Base-by-base conservation (phyloP, 179 eudicot genomes). In the Vitellaria paradoxa region DNA sequence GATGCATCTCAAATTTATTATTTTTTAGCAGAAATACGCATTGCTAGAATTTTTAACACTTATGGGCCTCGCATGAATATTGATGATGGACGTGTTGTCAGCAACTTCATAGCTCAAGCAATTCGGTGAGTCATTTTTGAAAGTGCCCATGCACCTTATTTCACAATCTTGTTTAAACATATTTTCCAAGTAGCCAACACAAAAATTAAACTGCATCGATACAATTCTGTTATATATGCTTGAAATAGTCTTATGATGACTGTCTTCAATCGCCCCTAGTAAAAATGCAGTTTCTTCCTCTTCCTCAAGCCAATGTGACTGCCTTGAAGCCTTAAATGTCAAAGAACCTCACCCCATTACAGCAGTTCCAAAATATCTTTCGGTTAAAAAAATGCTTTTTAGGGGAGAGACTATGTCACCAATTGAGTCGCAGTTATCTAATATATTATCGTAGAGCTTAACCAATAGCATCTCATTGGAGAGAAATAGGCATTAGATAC, bases 51-150 rank as follows among this genome's bases (percentile, higher is more conserved):
- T 74, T 96, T 96, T 84, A 96, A 96, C 80, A 96, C 99, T 7
- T 96, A 94, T 85, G 99, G 99, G 37, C 99, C 99, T 55, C 94
- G 99, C 20, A 94, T 96, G 99, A 94, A 94, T 66, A 92, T 96
- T 67, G 99, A 96, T 56, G 99, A 96, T 87, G 98, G 99, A 0
- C 98, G 98, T 47, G 99, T 96, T 78, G 99, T 96, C 65, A 96
- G 99, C 85, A 96, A 96, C 77, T 96, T 96, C 86, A 92, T 96
- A 62, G 98, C 99, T 84, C 98, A 96, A 83, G 98, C 98, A 69
- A 84, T 96, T 68, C 84, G 97, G 98, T 92, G 83, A 85, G 75
- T 70, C 20, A 42, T 59, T 14, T 66, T 73, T 67, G 55, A 4
- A 65, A 11, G 4, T 40, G 15, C 14, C 21, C 10, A 7, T 45